A percentile compares a stretch with the other conserved stretches of the same genome.
phyloP scores from a whole-genome alignment of 1,284 basidiomycete species.

The Cryptococcus maquisensis region DNA sequence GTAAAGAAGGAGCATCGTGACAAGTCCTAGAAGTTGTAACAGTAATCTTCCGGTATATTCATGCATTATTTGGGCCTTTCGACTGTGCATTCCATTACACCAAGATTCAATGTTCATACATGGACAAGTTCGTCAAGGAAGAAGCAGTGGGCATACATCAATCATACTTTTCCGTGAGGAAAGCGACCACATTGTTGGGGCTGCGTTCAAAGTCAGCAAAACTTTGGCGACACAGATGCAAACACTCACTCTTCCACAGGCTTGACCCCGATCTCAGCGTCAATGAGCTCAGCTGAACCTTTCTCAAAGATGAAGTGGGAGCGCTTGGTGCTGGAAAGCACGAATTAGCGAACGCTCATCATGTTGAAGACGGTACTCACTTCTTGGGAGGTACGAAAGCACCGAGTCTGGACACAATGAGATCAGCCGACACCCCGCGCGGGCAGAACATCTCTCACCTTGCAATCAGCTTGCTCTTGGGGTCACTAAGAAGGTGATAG shows the following conservation, averaged over 20 bases:
- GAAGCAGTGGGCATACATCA: too few relatives aligned
- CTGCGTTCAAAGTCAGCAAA: conserved; percentile 1
- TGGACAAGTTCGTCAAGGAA: too few relatives aligned
- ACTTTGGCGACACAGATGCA: too few relatives aligned
- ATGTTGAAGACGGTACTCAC: conserved; percentile 22
- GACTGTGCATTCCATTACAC: too few relatives aligned
- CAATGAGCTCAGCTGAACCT: conserved; percentile 71
- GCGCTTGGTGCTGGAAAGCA: conserved; percentile 61
- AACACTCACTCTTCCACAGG: conserved; percentile 58
- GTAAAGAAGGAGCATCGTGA: too few relatives aligned
- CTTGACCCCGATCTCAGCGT: conserved; percentile 76
- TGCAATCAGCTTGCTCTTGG: conserved; percentile 70
- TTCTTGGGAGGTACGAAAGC: conserved; percentile 67
- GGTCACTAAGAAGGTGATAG: conserved; percentile 83
- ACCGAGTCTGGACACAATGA: conserved; percentile 56
- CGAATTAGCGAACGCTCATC: neutral
- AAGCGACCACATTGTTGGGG: conserved; percentile 13
- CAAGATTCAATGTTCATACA: too few relatives aligned
- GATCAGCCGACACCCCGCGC: neutral
- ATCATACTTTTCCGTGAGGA: neutral
- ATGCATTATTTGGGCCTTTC: neutral
- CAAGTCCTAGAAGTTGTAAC: too few relatives aligned
- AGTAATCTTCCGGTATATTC: neutral
- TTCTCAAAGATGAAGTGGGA: conserved; percentile 88
- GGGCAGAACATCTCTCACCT: conserved; percentile 43